Conservation (phyloP, 257 asterid genomes). For the Penstemon barbatus region DNA sequence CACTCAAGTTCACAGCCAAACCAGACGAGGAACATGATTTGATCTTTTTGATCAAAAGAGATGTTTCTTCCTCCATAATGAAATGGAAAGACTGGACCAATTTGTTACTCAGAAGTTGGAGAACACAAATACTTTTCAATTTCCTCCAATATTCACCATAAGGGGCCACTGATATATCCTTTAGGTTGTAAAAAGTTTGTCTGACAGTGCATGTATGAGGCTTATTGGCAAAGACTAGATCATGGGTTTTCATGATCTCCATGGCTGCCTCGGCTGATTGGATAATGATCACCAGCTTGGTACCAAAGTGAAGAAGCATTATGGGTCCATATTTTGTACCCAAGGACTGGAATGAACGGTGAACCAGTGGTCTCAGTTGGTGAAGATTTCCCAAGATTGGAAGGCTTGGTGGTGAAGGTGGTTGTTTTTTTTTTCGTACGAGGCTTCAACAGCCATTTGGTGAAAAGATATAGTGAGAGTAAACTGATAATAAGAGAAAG, state of each 20-base stretch:
- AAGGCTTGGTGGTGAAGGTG: slow-evolving; percentile 47
- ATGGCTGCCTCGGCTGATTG: slow-evolving; percentile 39
- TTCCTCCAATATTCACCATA: slow-evolving; percentile 58
- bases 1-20: slow-evolving; percentile 29
- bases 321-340: slow-evolving; percentile 37
- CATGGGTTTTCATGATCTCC: slow-evolving; percentile 47
- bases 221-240: slow-evolving; percentile 29
- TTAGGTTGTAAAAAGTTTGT: slow-evolving; percentile 28
- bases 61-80: slow-evolving; percentile 42
- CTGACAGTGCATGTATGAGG: slow-evolving; percentile 20
- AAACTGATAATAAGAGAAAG: background rate
- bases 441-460: slow-evolving; percentile 24
- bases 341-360: slow-evolving; percentile 28
- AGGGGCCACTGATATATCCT: slow-evolving; percentile 37
- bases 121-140: slow-evolving; percentile 38
- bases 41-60: slow-evolving; percentile 32
- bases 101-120: slow-evolving; percentile 44
- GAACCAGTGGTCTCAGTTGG: slow-evolving; percentile 37
- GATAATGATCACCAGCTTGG: slow-evolving; percentile 25
- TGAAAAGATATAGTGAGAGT: slow-evolving; percentile 9
- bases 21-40: background rate
- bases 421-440: slow-evolving; percentile 2
- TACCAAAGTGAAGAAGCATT: slow-evolving; percentile 48
- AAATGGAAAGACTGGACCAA: slow-evolving; percentile 37
- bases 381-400: slow-evolving; percentile 47